Percentiles rank a stretch among this genome's conserved stretches.
Conservation (phyloP, 2,329 filamentous ascomycete species). For the Penicillium sp. region DNA sequence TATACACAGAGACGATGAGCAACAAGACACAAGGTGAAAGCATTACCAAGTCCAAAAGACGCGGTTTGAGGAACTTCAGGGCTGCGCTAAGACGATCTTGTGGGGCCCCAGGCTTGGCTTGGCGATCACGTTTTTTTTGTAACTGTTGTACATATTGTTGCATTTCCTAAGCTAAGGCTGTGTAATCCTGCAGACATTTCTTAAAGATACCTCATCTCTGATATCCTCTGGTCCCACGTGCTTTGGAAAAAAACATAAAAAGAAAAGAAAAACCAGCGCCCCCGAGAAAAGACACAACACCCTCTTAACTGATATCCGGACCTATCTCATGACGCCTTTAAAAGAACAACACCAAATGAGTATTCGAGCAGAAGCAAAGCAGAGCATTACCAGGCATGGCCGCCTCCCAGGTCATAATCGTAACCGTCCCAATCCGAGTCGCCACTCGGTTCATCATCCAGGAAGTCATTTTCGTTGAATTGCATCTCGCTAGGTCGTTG, state of each 20-base stretch:
- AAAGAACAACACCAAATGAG: neutral
- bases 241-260: neutral
- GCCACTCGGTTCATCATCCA: constrained; percentile 56
- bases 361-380: neutral
- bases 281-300: neutral
- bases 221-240: neutral
- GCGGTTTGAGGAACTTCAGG: neutral
- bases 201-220: too few relatives aligned
- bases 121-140: constrained; percentile 12
- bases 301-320: neutral
- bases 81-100: constrained; percentile 15
- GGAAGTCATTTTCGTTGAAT: constrained; percentile 56
- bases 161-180: neutral
- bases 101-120: constrained; percentile 19
- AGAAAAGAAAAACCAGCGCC: neutral
- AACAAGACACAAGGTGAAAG: neutral
- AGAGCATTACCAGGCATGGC: constrained; percentile 23
- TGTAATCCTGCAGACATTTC: neutral
- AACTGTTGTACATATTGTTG: neutral
- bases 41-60: neutral
- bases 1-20: constrained; percentile 1
- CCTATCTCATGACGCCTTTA: neutral
- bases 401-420: constrained; percentile 29
- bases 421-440: constrained; percentile 60
- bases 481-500: constrained; percentile 56